phyloP scores from a whole-genome alignment of 441 rosid species.

The Cnidoscolus chayamansa region DNA sequence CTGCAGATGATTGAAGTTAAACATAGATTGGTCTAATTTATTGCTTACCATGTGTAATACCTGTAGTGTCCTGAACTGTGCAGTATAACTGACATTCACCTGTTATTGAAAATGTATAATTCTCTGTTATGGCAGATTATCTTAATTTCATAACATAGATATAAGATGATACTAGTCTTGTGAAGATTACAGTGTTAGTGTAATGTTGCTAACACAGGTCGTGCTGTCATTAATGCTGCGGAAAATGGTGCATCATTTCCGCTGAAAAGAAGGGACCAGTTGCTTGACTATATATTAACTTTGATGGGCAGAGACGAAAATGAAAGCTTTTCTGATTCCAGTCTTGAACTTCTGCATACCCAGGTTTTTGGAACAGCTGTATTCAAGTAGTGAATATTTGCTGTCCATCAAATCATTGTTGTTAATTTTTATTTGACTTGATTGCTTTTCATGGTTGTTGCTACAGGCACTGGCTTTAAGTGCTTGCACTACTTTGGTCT shows the following conservation, averaged over 20 bases:
- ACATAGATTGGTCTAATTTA: not conserved
- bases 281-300: conserved; percentile 91
- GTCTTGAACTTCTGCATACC: conserved; percentile 84
- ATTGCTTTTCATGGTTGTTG: conserved; percentile 32
- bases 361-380: conserved; percentile 49
- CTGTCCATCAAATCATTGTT: conserved; percentile 1
- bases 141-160: conserved; percentile 4
- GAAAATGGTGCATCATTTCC: conserved; percentile 91
- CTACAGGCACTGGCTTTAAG: conserved; percentile 89
- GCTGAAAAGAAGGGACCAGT: conserved; percentile 75
- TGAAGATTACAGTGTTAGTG: conserved; percentile 19
- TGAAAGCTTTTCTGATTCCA: conserved; percentile 83
- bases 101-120: not conserved
- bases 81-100: not conserved
- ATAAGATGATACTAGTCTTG: conserved; percentile 12
- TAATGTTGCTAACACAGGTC: conserved; percentile 50
- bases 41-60: not conserved
- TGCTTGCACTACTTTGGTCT: conserved; percentile 97
- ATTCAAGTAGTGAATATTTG: not conserved
- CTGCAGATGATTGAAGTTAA: not conserved
- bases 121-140: not conserved
- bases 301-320: conserved; percentile 93
- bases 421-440: conserved; percentile 8
- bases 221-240: conserved; percentile 92
- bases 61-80: not conserved